Percentiles rank a stretch among this genome's conserved stretches.
These are phyloP conservation scores for Skeletonema tropicum DNA, from an alignment of 108 stramenopile species.

Conservation along the genomic window DNA sequence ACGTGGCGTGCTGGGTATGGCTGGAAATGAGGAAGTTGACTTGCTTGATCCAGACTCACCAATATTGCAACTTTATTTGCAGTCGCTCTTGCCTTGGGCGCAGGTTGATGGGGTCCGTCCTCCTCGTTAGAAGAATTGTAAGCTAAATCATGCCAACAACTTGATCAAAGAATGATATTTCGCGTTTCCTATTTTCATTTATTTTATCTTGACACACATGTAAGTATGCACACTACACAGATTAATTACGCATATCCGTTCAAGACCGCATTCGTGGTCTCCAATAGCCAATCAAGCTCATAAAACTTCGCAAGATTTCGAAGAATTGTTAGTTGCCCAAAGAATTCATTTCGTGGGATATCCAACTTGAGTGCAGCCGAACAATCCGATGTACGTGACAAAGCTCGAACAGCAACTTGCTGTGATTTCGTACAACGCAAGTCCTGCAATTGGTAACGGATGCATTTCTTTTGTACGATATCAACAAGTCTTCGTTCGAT, in stretches of 20 bases:
- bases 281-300: slow-evolving; percentile 69
- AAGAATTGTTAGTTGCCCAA: slow-evolving; percentile 59
- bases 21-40: slow-evolving; percentile 14
- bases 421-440: slow-evolving; percentile 87
- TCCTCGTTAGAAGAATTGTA: slow-evolving; percentile 14
- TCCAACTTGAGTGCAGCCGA: slow-evolving; percentile 78
- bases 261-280: slow-evolving; percentile 53
- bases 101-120: slow-evolving; percentile 82
- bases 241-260: slow-evolving; percentile 29
- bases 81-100: slow-evolving; percentile 78
- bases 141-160: not conserved
- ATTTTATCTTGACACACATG: not conserved
- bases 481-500: slow-evolving; percentile 89
- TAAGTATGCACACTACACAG: not conserved
- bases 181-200: not conserved
- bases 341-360: slow-evolving; percentile 59
- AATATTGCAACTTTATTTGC: slow-evolving; percentile 74
- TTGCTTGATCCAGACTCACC: slow-evolving; percentile 84
- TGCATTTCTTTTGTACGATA: slow-evolving; percentile 67
- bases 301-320: slow-evolving; percentile 69
- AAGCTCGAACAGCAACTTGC: slow-evolving; percentile 59
- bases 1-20: slow-evolving; percentile 31
- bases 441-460: slow-evolving; percentile 94
- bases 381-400: slow-evolving; percentile 66
- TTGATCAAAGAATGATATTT: not conserved